Conservation (phyloP, 2,329 filamentous ascomycete genomes). For the Alternaria brassicae region DNA sequence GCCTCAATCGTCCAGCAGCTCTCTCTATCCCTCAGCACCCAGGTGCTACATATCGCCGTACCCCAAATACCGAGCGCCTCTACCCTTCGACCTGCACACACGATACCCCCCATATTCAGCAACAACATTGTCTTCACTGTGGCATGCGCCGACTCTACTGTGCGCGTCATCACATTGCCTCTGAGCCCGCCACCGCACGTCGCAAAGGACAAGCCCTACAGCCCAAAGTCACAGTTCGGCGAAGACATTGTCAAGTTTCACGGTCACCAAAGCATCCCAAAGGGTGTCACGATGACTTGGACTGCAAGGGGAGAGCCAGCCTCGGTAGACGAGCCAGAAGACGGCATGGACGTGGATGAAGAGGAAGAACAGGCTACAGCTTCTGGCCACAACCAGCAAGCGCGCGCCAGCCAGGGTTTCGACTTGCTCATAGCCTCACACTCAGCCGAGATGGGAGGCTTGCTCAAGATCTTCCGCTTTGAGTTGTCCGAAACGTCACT, state of each 20-base stretch:
- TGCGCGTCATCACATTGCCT: constrained; percentile 63
- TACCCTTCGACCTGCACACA: constrained; percentile 40
- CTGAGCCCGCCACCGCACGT: constrained; percentile 59
- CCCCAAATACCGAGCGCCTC: constrained; percentile 49
- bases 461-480: constrained; percentile 53
- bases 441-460: constrained; percentile 50
- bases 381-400: constrained; percentile 25
- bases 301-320: constrained; percentile 45
- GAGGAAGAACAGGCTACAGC: constrained; percentile 31
- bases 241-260: constrained; percentile 59
- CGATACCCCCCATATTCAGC: constrained; percentile 57
- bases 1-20: constrained; percentile 62
- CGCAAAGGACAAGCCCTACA: constrained; percentile 35
- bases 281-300: constrained; percentile 62
- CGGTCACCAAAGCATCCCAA: constrained; percentile 60
- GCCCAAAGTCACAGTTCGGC: constrained; percentile 42
- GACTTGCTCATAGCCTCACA: constrained; percentile 53
- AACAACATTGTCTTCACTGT: constrained; percentile 62
- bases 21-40: constrained; percentile 61
- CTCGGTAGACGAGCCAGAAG: constrained; percentile 26
- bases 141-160: constrained; percentile 64
- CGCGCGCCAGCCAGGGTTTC: constrained; percentile 39
- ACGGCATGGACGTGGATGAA: constrained; percentile 49
- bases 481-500: constrained; percentile 46
- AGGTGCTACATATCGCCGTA: constrained; percentile 62